A percentile compares a stretch with the other conserved stretches of the same genome.
Conservation (phyloP, 495 filamentous ascomycete species). For the Cercophora samala region DNA sequence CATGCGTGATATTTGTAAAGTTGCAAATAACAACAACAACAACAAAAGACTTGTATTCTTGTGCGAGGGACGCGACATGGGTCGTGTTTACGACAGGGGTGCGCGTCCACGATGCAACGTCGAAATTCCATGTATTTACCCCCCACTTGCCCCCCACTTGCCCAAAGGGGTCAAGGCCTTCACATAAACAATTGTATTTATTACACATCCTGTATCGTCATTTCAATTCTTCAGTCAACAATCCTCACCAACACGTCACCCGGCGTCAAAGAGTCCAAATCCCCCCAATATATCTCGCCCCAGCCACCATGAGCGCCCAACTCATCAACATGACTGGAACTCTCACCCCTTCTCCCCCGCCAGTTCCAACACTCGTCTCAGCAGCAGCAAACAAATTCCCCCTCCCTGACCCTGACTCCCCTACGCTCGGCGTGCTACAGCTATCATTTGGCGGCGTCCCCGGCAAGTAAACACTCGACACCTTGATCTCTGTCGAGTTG, state of each 20-base stretch:
- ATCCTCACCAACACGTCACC: neutral
- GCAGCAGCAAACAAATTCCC: neutral
- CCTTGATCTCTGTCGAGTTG: slow-evolving; percentile 63
- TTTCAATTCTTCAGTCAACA: neutral
- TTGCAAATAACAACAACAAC: neutral
- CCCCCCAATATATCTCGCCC: neutral
- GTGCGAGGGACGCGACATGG: slow-evolving; percentile 5
- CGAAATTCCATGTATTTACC: neutral
- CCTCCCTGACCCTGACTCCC: neutral
- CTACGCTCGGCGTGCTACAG: neutral
- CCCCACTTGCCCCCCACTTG: slow-evolving; percentile 5
- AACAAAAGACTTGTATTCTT: neutral
- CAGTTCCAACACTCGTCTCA: neutral
- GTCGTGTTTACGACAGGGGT: slow-evolving; percentile 9
- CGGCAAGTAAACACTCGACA: slow-evolving; percentile 1
- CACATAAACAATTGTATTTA: neutral
- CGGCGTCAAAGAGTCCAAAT: neutral
- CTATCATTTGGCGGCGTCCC: neutral
- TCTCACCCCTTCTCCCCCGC: neutral
- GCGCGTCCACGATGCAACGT: slow-evolving; percentile 3
- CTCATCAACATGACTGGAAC: neutral
- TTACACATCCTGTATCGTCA: neutral
- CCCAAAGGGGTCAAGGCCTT: neutral
- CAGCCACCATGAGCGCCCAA: neutral
- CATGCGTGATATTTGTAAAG: slow-evolving; percentile 8